phyloP scores from a whole-genome alignment of 192 early-diverging fungal genomes.

The Coemansia reversa region DNA sequence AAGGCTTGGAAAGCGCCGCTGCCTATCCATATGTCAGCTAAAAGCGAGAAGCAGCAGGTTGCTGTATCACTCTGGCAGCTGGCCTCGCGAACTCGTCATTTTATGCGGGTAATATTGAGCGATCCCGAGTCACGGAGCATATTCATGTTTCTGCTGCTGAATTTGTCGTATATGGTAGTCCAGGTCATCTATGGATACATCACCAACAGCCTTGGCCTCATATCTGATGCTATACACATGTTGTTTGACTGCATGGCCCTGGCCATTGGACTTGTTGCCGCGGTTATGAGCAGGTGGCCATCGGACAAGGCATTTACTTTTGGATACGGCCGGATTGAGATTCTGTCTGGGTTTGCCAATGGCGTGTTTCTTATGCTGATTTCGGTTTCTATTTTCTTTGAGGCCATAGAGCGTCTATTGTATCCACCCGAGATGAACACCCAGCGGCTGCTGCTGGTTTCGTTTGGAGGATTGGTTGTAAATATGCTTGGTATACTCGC shows the following conservation, averaged over 20 bases:
- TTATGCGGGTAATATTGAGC: conserved; percentile 29
- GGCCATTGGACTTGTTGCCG: conserved; percentile 81
- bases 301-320: conserved; percentile 67
- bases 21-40: neutral
- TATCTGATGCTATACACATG: conserved; percentile 98
- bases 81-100: conserved; percentile 2
- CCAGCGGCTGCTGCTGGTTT: conserved; percentile 79
- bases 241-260: conserved; percentile 94
- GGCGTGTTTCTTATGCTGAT: conserved; percentile 88
- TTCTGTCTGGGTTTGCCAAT: conserved; percentile 89
- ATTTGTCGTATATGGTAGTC: conserved; percentile 90
- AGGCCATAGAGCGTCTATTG: conserved; percentile 84
- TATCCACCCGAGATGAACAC: conserved; percentile 86
- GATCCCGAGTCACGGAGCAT: conserved; percentile 81
- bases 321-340: conserved; percentile 89
- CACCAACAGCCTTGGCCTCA: conserved; percentile 85
- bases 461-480: conserved; percentile 85
- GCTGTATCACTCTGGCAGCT: neutral
- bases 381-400: conserved; percentile 86
- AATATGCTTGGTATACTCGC: conserved; percentile 92
- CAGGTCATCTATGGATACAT: conserved; percentile 79
- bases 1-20: neutral
- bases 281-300: conserved; percentile 90
- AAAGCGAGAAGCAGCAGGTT: neutral
- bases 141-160: conserved; percentile 90